These are phyloP conservation scores for Parastagonospora avenae DNA, from an alignment of 2,329 filamentous ascomycete species.

Conservation along the genomic window DNA sequence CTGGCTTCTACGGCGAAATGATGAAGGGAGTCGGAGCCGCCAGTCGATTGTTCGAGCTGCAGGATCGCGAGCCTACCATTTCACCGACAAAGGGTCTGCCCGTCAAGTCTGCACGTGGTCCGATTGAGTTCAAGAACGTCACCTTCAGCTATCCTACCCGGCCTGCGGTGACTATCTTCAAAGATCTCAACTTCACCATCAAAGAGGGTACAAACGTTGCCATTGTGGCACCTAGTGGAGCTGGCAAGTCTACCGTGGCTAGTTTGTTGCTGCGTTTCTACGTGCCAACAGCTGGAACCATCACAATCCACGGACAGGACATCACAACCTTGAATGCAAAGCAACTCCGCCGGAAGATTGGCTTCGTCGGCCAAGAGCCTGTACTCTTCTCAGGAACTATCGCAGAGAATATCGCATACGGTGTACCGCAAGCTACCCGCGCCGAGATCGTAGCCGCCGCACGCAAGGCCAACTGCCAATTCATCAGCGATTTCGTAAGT, in stretches of 20 bases:
- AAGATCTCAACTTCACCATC: slow-evolving; percentile 85
- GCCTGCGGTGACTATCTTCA: slow-evolving; percentile 90
- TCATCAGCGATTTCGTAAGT: slow-evolving; percentile 87
- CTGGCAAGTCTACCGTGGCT: slow-evolving; percentile 94
- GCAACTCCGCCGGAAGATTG: slow-evolving; percentile 87
- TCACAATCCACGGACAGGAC: slow-evolving; percentile 84
- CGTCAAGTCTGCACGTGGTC: slow-evolving; percentile 82
- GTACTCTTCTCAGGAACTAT: slow-evolving; percentile 87
- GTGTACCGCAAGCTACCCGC: slow-evolving; percentile 76
- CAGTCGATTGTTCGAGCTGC: slow-evolving; percentile 93
- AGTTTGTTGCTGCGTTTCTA: slow-evolving; percentile 93
- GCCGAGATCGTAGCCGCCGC: slow-evolving; percentile 86
- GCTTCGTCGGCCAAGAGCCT: slow-evolving; percentile 93
- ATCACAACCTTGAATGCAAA: slow-evolving; percentile 89
- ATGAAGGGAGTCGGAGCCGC: slow-evolving; percentile 99
- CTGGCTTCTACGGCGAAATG: slow-evolving; percentile 94
- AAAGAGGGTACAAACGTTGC: slow-evolving; percentile 93
- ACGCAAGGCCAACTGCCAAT: slow-evolving; percentile 90
- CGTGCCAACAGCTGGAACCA: slow-evolving; percentile 74
- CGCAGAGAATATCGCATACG: slow-evolving; percentile 90
- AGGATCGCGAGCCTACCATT: slow-evolving; percentile 86
- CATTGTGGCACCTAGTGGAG: slow-evolving; percentile 93
- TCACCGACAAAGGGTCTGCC: slow-evolving; percentile 81
- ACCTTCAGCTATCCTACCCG: slow-evolving; percentile 91
- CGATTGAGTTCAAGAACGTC: slow-evolving; percentile 86